These are phyloP conservation scores for Diplodia mutila DNA, from an alignment of 2,329 filamentous ascomycete genomes.

Conservation along the genomic window DNA sequence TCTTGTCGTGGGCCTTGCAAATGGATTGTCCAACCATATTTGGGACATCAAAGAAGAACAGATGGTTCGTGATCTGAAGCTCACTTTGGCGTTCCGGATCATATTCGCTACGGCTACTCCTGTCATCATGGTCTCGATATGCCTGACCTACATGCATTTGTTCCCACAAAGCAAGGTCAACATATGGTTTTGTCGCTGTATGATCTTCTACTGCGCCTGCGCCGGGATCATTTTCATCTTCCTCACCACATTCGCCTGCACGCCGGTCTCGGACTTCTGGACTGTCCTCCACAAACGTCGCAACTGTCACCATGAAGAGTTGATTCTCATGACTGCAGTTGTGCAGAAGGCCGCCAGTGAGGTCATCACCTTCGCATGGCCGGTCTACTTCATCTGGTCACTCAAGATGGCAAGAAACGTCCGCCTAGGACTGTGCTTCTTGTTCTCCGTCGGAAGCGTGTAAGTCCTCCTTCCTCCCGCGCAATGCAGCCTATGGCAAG, in stretches of 20 bases:
- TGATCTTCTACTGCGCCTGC: slow-evolving; percentile 32
- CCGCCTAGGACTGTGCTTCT: slow-evolving; percentile 34
- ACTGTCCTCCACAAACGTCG: background rate
- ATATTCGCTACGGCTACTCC: background rate
- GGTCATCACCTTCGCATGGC: slow-evolving; percentile 40
- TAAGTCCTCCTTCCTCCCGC: slow-evolving; percentile 33
- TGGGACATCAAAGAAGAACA: background rate
- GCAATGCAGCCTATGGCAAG: slow-evolving; percentile 35
- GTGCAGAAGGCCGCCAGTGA: slow-evolving; percentile 38
- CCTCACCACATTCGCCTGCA: slow-evolving; percentile 31
- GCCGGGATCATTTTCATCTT: slow-evolving; percentile 32
- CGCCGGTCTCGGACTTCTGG: background rate
- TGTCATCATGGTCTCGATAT: slow-evolving; percentile 35
- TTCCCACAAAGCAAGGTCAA: slow-evolving; percentile 33
- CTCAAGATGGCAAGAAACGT: slow-evolving; percentile 35
- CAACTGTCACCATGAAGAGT: slow-evolving; percentile 34
- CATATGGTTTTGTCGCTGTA: slow-evolving; percentile 35
- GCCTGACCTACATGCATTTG: slow-evolving; percentile 35
- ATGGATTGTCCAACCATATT: background rate
- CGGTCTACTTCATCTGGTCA: slow-evolving; percentile 33
- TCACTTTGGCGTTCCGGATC: slow-evolving; percentile 49
- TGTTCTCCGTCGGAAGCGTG: slow-evolving; percentile 42
- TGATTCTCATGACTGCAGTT: slow-evolving; percentile 32
- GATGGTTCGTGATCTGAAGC: background rate
- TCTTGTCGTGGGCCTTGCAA: background rate